These are phyloP conservation scores for Macrolepiota fuliginosa DNA, from an alignment of 768 basidiomycete species.

Conservation along the genomic window DNA sequence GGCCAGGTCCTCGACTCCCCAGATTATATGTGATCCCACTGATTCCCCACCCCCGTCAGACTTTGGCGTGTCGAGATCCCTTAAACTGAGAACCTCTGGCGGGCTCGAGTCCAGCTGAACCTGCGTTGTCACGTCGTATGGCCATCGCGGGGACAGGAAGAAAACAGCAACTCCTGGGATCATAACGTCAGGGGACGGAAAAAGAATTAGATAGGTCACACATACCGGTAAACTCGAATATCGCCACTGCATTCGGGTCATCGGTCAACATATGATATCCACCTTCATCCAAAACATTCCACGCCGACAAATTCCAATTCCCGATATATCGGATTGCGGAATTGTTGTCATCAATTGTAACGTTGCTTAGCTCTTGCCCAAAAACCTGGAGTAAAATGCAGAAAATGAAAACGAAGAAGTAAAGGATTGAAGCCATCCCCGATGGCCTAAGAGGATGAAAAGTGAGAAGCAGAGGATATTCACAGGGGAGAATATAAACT, in stretches of 20 bases:
- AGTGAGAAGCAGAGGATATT: too few relatives aligned
- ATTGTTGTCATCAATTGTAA: conserved; percentile 10
- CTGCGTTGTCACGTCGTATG: conserved; percentile 30
- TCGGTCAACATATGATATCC: not conserved
- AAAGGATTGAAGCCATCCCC: not conserved
- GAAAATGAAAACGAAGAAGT: not conserved
- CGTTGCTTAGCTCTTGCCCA: not conserved
- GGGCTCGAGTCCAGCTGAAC: conserved; percentile 26
- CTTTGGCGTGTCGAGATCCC: conserved; percentile 9
- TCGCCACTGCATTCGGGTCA: conserved; percentile 5
- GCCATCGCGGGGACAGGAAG: conserved; percentile 35
- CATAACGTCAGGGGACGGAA: not conserved
- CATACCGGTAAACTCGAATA: conserved; percentile 11
- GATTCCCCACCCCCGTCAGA: conserved; percentile 29
- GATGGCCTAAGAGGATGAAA: not conserved
- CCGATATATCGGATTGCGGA: not conserved
- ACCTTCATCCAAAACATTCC: not conserved
- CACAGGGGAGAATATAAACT: not conserved
- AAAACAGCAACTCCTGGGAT: conserved; percentile 32
- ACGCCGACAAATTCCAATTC: not conserved
- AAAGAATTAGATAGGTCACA: not conserved
- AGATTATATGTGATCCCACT: conserved; percentile 33
- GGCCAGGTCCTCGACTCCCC: conserved; percentile 30
- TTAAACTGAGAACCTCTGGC: conserved; percentile 23
- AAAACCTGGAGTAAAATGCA: not conserved